These are phyloP conservation scores for Globisporangium carolinianum DNA, from an alignment of 352 stramenopile species.

Conservation along the genomic window DNA sequence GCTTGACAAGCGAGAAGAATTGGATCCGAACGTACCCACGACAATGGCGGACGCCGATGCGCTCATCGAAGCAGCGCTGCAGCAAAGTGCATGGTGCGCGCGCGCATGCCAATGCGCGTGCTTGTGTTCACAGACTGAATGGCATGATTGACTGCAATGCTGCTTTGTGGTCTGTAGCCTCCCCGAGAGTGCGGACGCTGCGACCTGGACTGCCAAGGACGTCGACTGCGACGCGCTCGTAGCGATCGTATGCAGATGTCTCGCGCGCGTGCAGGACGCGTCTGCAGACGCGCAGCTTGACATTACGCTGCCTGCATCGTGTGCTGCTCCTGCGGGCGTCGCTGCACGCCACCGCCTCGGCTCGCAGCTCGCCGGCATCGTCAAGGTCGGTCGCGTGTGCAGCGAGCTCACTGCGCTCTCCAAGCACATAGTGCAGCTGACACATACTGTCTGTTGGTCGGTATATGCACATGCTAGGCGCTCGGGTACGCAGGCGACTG, in stretches of 20 bases:
- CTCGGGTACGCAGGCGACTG: conserved; percentile 79
- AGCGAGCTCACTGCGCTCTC: too few species aligned
- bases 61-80: conserved; percentile 39
- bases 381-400: conserved; percentile 43
- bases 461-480: conserved; percentile 25
- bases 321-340: conserved; percentile 37
- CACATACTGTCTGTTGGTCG: background rate
- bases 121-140: background rate
- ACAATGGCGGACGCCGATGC: conserved; percentile 37
- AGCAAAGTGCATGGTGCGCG: conserved; percentile 39
- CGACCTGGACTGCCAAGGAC: conserved; percentile 16
- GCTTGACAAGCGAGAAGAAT: background rate
- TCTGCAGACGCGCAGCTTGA: conserved; percentile 13
- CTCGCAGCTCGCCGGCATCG: conserved; percentile 55
- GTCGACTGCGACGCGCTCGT: conserved; percentile 43
- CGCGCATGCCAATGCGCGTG: background rate
- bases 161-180: background rate
- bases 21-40: background rate
- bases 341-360: conserved; percentile 68
- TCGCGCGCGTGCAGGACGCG: conserved; percentile 26
- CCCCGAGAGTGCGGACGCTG: background rate
- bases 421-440: background rate
- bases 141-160: background rate
- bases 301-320: conserved; percentile 19
- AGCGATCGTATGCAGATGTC: conserved; percentile 34